Base-by-base conservation (phyloP, 148 eudicot genomes). In the Gaultheria prostrata region DNA sequence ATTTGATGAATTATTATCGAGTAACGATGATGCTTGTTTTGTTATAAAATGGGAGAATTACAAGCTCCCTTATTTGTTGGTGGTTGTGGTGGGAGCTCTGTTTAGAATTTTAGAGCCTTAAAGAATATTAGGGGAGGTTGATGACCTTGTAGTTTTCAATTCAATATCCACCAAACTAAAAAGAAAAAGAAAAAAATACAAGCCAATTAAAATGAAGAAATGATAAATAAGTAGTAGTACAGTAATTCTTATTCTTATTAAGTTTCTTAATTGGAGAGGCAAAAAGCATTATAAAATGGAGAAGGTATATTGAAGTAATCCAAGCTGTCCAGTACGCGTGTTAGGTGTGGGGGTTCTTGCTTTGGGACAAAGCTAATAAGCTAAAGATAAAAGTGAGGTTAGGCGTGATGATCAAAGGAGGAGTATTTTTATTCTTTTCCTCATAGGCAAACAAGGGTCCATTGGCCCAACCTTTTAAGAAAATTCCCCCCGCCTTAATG, bases 331-430 rank as follows among this genome's bases (percentile, higher is more conserved):
- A 28, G 18, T 13, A 67, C 72, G 35, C 35, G 72, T 28, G 35
- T 67, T 28, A 18, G 51, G 79, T 1, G 54, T 78, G 28, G 24
- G 78, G 54, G 78, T 54, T 53, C 39, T 35, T 33, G 67, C 67
- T 78, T 78, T 54, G 81, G 67, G 48, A 33, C 81, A 78, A 78
- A 54, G 81, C 67, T 67, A 28, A 67, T 67, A 28, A 67, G 43
- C 43, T 39, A 4, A 39, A 67, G 35, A 26, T 26, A 26, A 65
- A 24, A 59, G 67, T n/a, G 12, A 21, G 67, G 67, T 59, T 59
- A 59, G 67, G 67, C 13, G 67, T 21, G 28, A n/a, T 59, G n/a
- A 39, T 39, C 43, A 39, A 39, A 39, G 26, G n/a, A n/a, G n/a
- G n/a, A n/a, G 26, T 59, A 26, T 30, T 69, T 4, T 13, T 69